phyloP scores from a whole-genome alignment of 1,139 yeast species.

The Pichia sp. region DNA sequence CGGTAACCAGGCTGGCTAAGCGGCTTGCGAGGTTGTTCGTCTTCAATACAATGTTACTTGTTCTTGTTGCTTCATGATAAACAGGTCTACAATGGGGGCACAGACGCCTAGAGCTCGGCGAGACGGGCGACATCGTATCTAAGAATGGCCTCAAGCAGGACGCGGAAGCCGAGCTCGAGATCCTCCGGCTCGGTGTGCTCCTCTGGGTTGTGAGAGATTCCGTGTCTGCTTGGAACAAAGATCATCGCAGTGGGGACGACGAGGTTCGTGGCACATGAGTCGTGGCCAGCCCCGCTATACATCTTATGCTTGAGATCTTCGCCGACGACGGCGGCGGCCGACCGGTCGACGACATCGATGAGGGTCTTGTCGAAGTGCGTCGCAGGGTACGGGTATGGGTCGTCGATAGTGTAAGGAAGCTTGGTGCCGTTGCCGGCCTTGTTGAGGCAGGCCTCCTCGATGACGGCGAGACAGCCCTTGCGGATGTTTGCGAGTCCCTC shows the following conservation, averaged over 20 bases:
- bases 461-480: slow-evolving; percentile 38
- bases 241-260: slow-evolving; percentile 70
- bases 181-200: slow-evolving; percentile 65
- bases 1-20: neutral
- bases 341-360: slow-evolving; percentile 45
- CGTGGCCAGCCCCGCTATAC: slow-evolving; percentile 72
- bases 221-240: slow-evolving; percentile 66
- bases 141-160: slow-evolving; percentile 54
- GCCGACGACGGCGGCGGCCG: slow-evolving; percentile 51
- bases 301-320: slow-evolving; percentile 41
- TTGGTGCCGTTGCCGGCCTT: slow-evolving; percentile 38
- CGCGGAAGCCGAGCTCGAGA: slow-evolving; percentile 54
- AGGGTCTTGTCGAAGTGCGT: slow-evolving; percentile 51
- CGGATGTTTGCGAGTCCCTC: slow-evolving; percentile 39
- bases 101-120: neutral
- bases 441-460: slow-evolving; percentile 32
- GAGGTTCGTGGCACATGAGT: slow-evolving; percentile 54
- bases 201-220: slow-evolving; percentile 63
- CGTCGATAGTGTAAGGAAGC: slow-evolving; percentile 41
- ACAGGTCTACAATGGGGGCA: too few species aligned
- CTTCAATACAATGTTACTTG: too few species aligned
- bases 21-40: neutral
- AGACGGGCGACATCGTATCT: slow-evolving; percentile 43
- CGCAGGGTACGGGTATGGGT: slow-evolving; percentile 56
- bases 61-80: too few species aligned